Evolutionary conservation across 208 protist species (phyloP), one percentile per base, ranked within the genome.

Genomic region (Trypanosoma conorhini): DNA sequence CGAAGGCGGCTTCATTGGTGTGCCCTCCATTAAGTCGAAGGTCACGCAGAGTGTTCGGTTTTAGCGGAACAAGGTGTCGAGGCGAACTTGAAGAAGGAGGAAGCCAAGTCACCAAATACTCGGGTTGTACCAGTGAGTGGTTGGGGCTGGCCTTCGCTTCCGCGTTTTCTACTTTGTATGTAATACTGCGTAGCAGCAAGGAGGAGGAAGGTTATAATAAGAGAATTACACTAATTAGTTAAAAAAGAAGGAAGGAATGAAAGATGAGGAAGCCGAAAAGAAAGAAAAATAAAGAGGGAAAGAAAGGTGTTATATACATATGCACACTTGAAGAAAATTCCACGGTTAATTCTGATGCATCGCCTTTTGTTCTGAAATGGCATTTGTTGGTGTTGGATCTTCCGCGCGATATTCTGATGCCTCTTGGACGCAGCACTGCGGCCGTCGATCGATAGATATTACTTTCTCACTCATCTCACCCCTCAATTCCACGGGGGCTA

Each of bases 1-100:
- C 12, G 89, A 93, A 73, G 88, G 86, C 48, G 92, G 88, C 40
- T 96, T 94, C 68, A 74, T 80, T 24, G 92, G 92, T 52, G 88
- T 96, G 0, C 76, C 73, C 24, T 62, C 77, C 17, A 74, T 96
- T 68, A 92, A 93, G 72, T 78, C 92, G 44, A 75, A 82, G 30
- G 87, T 96, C 30, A 83, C 90, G 0, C 84, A 87, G 50, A 80
- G 82, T 68, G 62, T 62, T 54, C 66, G 68, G 33, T 74, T 77
- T 58, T 70, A 79, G 62, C 17, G 55, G 55, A 35, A 35, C 28
- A 59, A 28, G 0, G 15, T 17, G 28, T 21, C n/a, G 0, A 52
- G 3, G 26, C 10, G 50, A 57, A 44, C 9, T 26, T 42, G 44
- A 48, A 62, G 50, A 35, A 48, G 19, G 26, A 55, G 54, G n/a